Conservation (phyloP, 495 filamentous ascomycete species). For the Aspergillus heteromorphus region DNA sequence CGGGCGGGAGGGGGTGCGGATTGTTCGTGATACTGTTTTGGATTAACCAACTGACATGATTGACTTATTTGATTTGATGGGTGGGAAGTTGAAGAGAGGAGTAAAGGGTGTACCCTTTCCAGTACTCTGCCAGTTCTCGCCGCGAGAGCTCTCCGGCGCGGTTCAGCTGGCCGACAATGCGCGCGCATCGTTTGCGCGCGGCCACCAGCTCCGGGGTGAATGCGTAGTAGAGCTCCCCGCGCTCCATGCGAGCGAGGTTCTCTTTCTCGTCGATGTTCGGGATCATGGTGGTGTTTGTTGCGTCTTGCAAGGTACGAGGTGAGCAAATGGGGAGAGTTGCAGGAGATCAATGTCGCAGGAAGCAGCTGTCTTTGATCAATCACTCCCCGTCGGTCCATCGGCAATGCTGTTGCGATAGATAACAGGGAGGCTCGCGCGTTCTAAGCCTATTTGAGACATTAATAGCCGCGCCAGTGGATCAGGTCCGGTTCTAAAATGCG, state of each 20-base stretch:
- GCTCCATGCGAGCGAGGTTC: conserved; percentile 10
- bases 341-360: too few relatives aligned
- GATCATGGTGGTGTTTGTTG: conserved; percentile 1
- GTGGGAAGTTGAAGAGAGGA: neutral
- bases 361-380: too few relatives aligned
- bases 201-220: conserved; percentile 6
- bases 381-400: too few relatives aligned
- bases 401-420: too few relatives aligned
- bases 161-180: conserved; percentile 2
- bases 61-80: too few relatives aligned
- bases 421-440: too few relatives aligned
- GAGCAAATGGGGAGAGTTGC: too few relatives aligned
- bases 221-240: conserved; percentile 11
- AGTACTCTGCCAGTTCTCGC: conserved; percentile 2
- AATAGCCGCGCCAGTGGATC: neutral
- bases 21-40: conserved; percentile 7
- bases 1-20: neutral
- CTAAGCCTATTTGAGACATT: neutral
- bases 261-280: conserved; percentile 5
- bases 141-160: neutral
- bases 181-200: conserved; percentile 5
- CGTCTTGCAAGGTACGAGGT: too few relatives aligned
- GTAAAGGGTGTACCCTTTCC: neutral
- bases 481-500: too few relatives aligned
- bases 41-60: too few relatives aligned